Percentiles rank a stretch among this genome's conserved stretches.
phyloP scores from a whole-genome alignment of 768 basidiomycete species.

The Leccinum longicurvipes region DNA sequence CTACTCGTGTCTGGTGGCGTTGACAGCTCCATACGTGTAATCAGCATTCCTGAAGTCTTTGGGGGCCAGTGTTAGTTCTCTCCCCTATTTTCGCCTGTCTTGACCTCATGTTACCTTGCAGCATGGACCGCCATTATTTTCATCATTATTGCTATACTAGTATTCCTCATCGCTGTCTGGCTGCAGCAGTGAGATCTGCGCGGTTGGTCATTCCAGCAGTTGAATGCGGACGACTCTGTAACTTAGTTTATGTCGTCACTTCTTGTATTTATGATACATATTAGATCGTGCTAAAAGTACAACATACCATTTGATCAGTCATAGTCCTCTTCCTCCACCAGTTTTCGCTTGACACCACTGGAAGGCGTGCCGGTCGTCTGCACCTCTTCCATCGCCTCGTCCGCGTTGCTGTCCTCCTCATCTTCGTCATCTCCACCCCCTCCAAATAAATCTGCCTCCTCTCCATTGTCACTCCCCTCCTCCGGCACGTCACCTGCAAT shows the following conservation, averaged over 20 bases:
- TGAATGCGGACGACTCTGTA: not conserved
- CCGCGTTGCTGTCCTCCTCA: constrained; percentile 46
- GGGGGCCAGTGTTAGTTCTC: constrained; percentile 50
- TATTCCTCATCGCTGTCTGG: constrained; percentile 41
- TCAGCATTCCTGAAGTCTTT: constrained; percentile 62
- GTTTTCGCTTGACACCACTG: constrained; percentile 71
- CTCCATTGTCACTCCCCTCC: constrained; percentile 66
- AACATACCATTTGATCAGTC: constrained; percentile 41
- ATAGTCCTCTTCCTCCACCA: constrained; percentile 86
- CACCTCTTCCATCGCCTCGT: constrained; percentile 79
- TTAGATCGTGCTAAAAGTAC: constrained; percentile 23
- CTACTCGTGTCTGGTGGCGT: constrained; percentile 86
- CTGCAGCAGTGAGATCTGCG: constrained; percentile 26
- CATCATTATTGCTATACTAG: constrained; percentile 41
- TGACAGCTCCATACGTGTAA: constrained; percentile 81
- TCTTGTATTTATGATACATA: constrained; percentile 28
- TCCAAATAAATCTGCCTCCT: constrained; percentile 73
- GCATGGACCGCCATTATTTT: constrained; percentile 41
- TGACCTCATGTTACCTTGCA: constrained; percentile 28
- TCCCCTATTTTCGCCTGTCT: constrained; percentile 21
- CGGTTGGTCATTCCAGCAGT: not conserved
- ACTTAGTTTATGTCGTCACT: constrained; percentile 1
- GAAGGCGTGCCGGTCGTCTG: constrained; percentile 49
- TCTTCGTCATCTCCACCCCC: constrained; percentile 75
- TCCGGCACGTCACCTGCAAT: constrained; percentile 42